Base-by-base conservation (phyloP, 2,329 filamentous ascomycete genomes). In the Rhinocladiella similis region DNA sequence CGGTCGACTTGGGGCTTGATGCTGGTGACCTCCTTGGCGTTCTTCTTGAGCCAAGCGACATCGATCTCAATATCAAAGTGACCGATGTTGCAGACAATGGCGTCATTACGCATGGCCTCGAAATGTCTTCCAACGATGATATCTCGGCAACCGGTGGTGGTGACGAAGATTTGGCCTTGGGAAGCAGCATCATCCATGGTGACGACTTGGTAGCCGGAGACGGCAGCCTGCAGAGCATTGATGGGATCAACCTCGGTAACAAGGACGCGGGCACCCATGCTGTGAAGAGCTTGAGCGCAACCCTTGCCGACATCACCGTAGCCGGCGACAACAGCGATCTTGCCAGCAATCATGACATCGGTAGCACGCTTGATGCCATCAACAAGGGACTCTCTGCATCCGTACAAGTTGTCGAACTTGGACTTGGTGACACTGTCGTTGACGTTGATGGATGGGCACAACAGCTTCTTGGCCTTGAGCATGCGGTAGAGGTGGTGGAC, bases 41-140 rank as follows among this genome's bases (percentile, higher is more conserved):
- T 97, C 79, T 87, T 87, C 90, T 97, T 97, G 79, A 99, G 84
- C 94, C 94, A 99, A 67, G 94, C 94, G 79, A 99, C 94, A 77
- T 99, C 94, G 71, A 99, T 99, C 83, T 99, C 94, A 71, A 97
- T 96, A 77, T 99, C 93, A 80, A 99, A 99, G 84, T 99, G 93
- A 75, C 93, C 93, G 80, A 99, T 99, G 86, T 99, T 99, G 91
- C 93, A 97, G 69, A 97, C 93, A 71, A 99, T 97, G 76, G 93
- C 92, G 71, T 99, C 93, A 81, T 97, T 96, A 72, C 81, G 83
- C 93, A 99, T 99, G 69, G 78, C 84, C 83, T 95, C 87, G 76
- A 99, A 97, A 86, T 99, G 93, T 73, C 82, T 80, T 75, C 88
- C 91, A 69, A 88, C 87, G 65, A 99, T 86, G 74, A 99, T 97